Evolutionary conservation across 163 green algal genomes (phyloP).

Genomic region (Scenedesmus sp.): DNA sequence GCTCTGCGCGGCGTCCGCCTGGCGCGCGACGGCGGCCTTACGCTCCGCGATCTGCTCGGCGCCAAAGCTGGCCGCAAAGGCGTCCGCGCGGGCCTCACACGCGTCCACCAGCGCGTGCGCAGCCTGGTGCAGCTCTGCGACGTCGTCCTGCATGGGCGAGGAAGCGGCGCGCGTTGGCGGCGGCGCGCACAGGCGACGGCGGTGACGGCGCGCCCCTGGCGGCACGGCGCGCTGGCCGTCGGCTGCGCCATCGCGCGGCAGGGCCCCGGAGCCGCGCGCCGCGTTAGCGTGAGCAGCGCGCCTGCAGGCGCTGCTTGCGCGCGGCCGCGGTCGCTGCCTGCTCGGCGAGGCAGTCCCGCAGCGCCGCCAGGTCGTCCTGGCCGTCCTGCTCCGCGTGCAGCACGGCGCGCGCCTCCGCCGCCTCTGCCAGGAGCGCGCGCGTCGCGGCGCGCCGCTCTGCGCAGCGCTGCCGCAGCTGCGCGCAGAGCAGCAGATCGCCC

Average conservation of each 20-base stretch:
- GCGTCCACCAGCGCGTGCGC: background rate
- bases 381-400: constrained; percentile 21
- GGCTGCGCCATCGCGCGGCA: background rate
- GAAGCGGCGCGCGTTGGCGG: too few relatives aligned
- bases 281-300: background rate
- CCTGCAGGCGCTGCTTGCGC: constrained; percentile 5
- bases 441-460: too few relatives aligned
- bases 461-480: too few relatives aligned
- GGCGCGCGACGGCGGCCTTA: constrained; percentile 1
- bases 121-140: background rate
- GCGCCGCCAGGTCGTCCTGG: background rate
- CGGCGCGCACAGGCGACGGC: background rate
- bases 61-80: background rate
- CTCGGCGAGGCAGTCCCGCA: background rate
- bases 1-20: too few relatives aligned
- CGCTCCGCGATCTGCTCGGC: constrained; percentile 8
- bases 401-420: too few relatives aligned
- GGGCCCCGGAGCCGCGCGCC: background rate
- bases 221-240: background rate
- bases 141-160: background rate
- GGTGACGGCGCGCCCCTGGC: background rate
- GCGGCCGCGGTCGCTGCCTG: background rate
- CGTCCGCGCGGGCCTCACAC: background rate
- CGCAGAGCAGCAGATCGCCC: too few relatives aligned
- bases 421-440: too few relatives aligned